A percentile compares a stretch with the other conserved stretches of the same genome.
phyloP scores from a whole-genome alignment of 176 grass and related monocot species.

The Saccharum officinarum region DNA sequence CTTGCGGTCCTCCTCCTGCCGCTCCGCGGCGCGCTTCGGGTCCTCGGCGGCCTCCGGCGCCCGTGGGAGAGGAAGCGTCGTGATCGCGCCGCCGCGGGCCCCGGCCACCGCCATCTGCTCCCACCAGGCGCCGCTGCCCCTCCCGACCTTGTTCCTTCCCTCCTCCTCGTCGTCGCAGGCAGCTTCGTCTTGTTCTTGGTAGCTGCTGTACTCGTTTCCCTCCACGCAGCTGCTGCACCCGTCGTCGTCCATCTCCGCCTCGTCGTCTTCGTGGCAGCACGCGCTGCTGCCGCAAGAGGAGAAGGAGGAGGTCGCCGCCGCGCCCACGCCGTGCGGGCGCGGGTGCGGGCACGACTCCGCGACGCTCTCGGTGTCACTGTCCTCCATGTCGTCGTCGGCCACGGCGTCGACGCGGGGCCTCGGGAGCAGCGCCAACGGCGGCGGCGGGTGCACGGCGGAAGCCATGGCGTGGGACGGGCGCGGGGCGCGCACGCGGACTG shows the following conservation, averaged over 20 bases:
- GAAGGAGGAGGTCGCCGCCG: neutral
- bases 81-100: neutral
- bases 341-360: constrained; percentile 43
- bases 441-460: constrained; percentile 33
- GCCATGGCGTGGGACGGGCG: constrained; percentile 11
- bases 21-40: constrained; percentile 19
- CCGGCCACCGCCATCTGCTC: neutral
- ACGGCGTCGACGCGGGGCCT: neutral
- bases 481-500: neutral
- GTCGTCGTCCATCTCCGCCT: constrained; percentile 15
- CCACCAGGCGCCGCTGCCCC: constrained; percentile 32
- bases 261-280: constrained; percentile 21
- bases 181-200: neutral
- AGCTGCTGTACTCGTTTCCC: neutral
- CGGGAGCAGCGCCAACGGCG: constrained; percentile 4
- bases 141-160: neutral
- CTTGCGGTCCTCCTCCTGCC: constrained; percentile 60
- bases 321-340: neutral
- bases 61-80: neutral
- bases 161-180: neutral
- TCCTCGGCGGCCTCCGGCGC: constrained; percentile 11
- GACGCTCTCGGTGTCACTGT: constrained; percentile 55
- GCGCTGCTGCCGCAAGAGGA: neutral
- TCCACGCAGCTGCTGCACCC: constrained; percentile 57
- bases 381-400: neutral